These are phyloP conservation scores for Takashimella koratensis DNA, from an alignment of 1,284 basidiomycete genomes.

Conservation along the genomic window DNA sequence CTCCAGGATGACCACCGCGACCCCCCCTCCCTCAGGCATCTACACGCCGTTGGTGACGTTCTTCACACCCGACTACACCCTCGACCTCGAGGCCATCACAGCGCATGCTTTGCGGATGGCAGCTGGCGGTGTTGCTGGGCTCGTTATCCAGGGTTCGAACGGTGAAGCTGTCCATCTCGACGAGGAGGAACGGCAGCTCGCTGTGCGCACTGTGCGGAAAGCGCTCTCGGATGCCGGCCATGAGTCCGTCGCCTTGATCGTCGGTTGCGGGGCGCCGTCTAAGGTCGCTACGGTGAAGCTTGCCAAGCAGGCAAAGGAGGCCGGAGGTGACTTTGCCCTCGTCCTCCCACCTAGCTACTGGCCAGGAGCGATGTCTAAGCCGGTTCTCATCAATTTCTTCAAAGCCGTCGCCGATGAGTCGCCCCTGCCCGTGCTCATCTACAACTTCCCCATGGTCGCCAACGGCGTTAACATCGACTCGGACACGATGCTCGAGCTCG, in stretches of 20 bases:
- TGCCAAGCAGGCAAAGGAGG: constrained; percentile 10
- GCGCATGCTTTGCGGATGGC: constrained; percentile 10
- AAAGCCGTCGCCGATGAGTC: constrained; percentile 13
- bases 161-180: constrained; percentile 32
- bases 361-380: constrained; percentile 17
- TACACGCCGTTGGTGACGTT: constrained; percentile 12
- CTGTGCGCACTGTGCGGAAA: constrained; percentile 11
- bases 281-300: constrained; percentile 4
- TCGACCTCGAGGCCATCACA: constrained; percentile 8
- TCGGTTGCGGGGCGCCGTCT: constrained; percentile 12
- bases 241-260: constrained; percentile 12
- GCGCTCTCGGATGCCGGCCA: constrained; percentile 9
- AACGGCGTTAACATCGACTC: constrained; percentile 18
- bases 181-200: constrained; percentile 15
- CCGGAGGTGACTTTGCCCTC: constrained; percentile 18
- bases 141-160: constrained; percentile 33
- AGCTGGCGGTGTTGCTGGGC: constrained; percentile 16
- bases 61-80: constrained; percentile 5
- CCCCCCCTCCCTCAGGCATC: constrained; percentile 11
- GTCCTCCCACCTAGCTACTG: constrained; percentile 18
- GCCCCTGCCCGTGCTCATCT: constrained; percentile 16
- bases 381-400: constrained; percentile 11
- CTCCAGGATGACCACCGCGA: too few relatives aligned
- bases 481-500: constrained; percentile 16
- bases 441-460: constrained; percentile 20